Percentiles rank a stretch among this genome's conserved stretches.
phyloP scores from a whole-genome alignment of 441 rosid genomes.

The Pelargonium myrrhifolium region DNA sequence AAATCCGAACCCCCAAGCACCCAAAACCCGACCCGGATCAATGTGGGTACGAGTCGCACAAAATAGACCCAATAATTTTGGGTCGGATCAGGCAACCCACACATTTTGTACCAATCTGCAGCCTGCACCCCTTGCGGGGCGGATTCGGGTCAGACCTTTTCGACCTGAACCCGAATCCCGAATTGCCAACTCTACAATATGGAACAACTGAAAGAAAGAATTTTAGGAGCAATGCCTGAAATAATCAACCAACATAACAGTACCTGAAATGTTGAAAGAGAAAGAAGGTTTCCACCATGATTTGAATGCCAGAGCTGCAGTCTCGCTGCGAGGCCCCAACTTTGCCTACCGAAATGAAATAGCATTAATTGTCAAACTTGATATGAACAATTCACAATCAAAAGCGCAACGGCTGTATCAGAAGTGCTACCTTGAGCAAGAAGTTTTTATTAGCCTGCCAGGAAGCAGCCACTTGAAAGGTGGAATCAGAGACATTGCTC shows the following conservation, averaged over 20 bases:
- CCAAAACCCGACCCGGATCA: too few relatives aligned
- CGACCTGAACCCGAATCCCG: too few relatives aligned
- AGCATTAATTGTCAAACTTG: not conserved
- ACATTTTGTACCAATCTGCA: too few relatives aligned
- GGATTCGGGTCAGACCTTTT: too few relatives aligned
- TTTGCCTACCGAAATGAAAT: constrained; percentile 55
- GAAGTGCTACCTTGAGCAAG: constrained; percentile 54
- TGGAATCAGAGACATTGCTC: constrained; percentile 44
- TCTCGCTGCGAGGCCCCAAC: constrained; percentile 76
- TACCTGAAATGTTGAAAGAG: constrained; percentile 75
- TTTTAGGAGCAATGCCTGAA: not conserved
- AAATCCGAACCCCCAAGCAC: too few relatives aligned
- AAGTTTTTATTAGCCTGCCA: constrained; percentile 98
- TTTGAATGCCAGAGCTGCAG: constrained; percentile 71
- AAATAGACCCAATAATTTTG: too few relatives aligned
- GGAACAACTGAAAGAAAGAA: not conserved
- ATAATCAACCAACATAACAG: not conserved
- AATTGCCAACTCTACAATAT: too few relatives aligned
- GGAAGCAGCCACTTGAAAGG: constrained; percentile 84
- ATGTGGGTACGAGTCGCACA: too few relatives aligned
- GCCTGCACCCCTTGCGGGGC: too few relatives aligned
- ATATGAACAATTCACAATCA: not conserved
- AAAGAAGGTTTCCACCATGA: constrained; percentile 98
- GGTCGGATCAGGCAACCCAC: too few relatives aligned
- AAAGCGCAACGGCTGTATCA: constrained; percentile 3